Evolutionary conservation across 371 early-diverging fungal genomes (phyloP), one percentile per base, ranked within the genome.

Genomic region (Basidiobolus meristosporus): DNA sequence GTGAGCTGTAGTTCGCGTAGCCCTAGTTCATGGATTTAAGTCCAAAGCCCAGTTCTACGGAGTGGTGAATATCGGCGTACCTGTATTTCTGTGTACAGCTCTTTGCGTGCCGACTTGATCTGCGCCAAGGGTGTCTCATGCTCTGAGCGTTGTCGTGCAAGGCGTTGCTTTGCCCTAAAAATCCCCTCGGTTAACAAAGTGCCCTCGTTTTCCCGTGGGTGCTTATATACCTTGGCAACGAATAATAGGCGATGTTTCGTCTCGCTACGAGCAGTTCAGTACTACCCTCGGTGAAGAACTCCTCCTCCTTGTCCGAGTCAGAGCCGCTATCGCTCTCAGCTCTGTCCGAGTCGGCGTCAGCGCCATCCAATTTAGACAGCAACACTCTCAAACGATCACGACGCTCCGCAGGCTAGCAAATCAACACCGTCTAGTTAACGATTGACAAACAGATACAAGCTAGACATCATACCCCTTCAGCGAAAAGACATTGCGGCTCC

Each of bases 401-500:
- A 34, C 93, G 63, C 49, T 95, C 93, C 20, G 74, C 85, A 21
- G 90, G 82, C 79, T 86, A 56, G n/a, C 14, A 12, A 31, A 44
- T 31, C 10, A 10, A 10, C 31, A 31, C n/a, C n/a, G n/a, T n/a
- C n/a, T n/a, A n/a, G n/a, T n/a, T n/a, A n/a, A n/a, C n/a, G n/a
- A n/a, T n/a, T n/a, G n/a, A n/a, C n/a, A n/a, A n/a, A n/a, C n/a
- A n/a, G n/a, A n/a, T n/a, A n/a, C n/a, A n/a, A n/a, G n/a, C n/a
- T n/a, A n/a, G n/a, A n/a, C n/a, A 23, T 49, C 61, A 49, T 77
- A 85, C 88, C 30, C 87, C 90, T 73, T 95, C 96, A 31, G 78
- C 93, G 52, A 95, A 95, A 1, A 90, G 58, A 44, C 86, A 86
- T 40, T 81, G 72, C 0, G 96, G 96, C 40, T 90, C 81, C 1